These are phyloP conservation scores for Leccinum imitatum DNA, from an alignment of 768 basidiomycete species.

Conservation along the genomic window DNA sequence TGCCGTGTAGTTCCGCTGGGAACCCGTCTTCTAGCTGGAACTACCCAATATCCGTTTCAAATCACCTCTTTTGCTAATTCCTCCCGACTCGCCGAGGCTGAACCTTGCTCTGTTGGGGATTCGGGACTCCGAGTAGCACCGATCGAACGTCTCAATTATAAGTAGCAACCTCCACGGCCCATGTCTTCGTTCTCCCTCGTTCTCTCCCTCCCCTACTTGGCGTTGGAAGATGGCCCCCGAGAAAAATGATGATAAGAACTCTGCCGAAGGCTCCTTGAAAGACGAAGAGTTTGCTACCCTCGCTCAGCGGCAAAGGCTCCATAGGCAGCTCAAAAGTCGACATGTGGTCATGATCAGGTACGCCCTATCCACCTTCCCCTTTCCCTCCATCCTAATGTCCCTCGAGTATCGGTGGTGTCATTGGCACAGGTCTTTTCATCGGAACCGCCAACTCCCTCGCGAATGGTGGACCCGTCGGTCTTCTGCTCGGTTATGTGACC, in stretches of 20 bases:
- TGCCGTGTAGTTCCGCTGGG: no score
- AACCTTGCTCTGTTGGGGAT: no score
- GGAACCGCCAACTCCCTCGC: slow-evolving; percentile 18
- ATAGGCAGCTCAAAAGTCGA: slow-evolving; percentile 69
- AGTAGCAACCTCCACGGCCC: neutral
- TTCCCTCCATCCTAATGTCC: slow-evolving; percentile 1
- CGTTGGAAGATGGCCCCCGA: slow-evolving; percentile 10
- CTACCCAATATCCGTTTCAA: no score
- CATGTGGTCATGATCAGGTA: slow-evolving; percentile 83
- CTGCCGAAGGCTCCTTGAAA: slow-evolving; percentile 17
- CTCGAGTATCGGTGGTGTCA: slow-evolving; percentile 47
- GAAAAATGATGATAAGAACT: slow-evolving; percentile 16
- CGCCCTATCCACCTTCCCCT: neutral
- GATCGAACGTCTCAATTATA: neutral
- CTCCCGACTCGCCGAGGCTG: no score
- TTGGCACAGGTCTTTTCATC: slow-evolving; percentile 23
- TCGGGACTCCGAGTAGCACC: no score
- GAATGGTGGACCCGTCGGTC: slow-evolving; percentile 43
- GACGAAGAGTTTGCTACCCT: slow-evolving; percentile 21
- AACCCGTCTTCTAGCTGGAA: no score
- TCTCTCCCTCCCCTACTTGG: no score
- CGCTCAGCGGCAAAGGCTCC: slow-evolving; percentile 29
- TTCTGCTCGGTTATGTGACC: slow-evolving; percentile 39
- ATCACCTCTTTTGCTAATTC: no score
- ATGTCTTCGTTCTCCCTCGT: neutral